Evolutionary conservation across 2,329 filamentous ascomycete genomes (phyloP).

Genomic region (Cryphonectria naterciae): DNA sequence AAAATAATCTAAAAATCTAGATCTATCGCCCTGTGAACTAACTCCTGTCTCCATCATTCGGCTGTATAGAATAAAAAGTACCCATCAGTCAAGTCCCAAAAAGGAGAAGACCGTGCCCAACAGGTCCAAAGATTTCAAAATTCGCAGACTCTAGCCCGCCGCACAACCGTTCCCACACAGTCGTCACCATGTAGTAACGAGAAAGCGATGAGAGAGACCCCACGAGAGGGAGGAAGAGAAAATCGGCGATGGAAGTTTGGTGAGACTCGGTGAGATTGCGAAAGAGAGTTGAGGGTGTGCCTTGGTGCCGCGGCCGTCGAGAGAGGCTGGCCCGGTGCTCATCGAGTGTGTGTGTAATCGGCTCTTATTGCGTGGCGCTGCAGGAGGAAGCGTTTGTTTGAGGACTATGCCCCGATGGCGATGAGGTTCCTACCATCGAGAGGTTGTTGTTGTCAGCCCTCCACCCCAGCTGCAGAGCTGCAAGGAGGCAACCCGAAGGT

Average conservation of each 20-base stretch:
- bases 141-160: not conserved
- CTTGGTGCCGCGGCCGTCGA: constrained; percentile 5
- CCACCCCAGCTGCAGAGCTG: constrained; percentile 13
- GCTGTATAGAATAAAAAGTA: not conserved
- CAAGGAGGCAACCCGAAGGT: constrained; percentile 19
- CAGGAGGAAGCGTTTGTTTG: not conserved
- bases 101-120: constrained; percentile 16
- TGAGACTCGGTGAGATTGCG: not conserved
- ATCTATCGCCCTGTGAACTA: not conserved
- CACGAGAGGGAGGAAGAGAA: not conserved
- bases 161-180: not conserved
- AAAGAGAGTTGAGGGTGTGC: not conserved
- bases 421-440: constrained; percentile 7
- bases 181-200: constrained; percentile 10
- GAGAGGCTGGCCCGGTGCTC: constrained; percentile 7
- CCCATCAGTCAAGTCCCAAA: constrained; percentile 14
- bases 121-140: constrained; percentile 9
- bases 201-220: not conserved
- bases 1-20: not conserved
- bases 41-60: constrained; percentile 7
- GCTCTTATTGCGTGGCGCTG: constrained; percentile 4
- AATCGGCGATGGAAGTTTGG: not conserved
- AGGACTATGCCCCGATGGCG: not conserved
- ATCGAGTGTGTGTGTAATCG: not conserved
- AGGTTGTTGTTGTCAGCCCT: not conserved